Evolutionary conservation across 345 rosid species (phyloP), one percentile per base, ranked within the genome.

Genomic region (Hypericum perforatum): DNA sequence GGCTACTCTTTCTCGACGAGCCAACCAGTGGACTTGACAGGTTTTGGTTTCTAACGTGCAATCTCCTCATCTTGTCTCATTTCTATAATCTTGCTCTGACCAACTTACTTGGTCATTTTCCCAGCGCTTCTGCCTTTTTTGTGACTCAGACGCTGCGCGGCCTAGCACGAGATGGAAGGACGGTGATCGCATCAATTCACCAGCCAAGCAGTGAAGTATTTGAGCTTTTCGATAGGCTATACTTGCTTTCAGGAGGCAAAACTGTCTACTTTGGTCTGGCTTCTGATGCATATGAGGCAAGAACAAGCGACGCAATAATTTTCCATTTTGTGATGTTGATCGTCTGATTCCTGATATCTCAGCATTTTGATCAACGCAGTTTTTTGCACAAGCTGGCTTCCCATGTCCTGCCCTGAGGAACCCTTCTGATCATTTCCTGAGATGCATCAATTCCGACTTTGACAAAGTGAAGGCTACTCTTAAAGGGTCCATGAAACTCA

Each of bases 1-100:
- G 92, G 70, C 67, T 90, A 72, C 92, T 90, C 43, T 90, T 86
- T 63, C 97, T 90, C 8, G 97, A 90, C 49, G 97, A 90, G 58
- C 97, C 97, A 1, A 90, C 97, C 41, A 90, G 96, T 63, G 97
- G 97, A 41, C 91, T 90, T 54, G 97, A 90, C 74, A 89, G 97
- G 97, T 85, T 22, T 22, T 49, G 15, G 43, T 47, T 13, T 14
- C 22, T 49, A 16, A 39, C 5, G 13, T 42, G 32, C 8, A 11
- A 39, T 48, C 9, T 6, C 44, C 41, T 32, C 39, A 9, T 14
- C 37, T 41, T 6, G 5, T 5, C 11, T 39, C 38, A 5, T 48
- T 22, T 6, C 6, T 41, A 22, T 6, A 11, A 16, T 36, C 39
- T 15, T 13, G 16, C 12, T 7, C 29, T 39, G 11, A 37, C 11